Evolutionary conservation across 2,329 filamentous ascomycete genomes (phyloP), one percentile per base, ranked within the genome.

Genomic region (Alternaria sp.): DNA sequence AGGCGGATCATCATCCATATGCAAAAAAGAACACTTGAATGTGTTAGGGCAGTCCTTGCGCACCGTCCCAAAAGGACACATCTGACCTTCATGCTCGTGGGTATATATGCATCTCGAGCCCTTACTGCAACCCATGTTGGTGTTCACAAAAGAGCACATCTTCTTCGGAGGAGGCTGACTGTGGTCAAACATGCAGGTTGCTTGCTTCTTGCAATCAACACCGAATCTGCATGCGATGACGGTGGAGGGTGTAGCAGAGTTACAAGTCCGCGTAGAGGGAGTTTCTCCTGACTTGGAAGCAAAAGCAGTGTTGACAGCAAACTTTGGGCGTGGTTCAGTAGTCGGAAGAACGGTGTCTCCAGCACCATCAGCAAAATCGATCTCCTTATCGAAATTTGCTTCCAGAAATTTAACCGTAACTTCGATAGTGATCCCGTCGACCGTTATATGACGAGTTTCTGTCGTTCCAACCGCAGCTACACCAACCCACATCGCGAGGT

Each of bases 81-180:
- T 20, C 7, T 34, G 28, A 22, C 46, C 46, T 22, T 34, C 28
- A 16, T 49, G 30, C 3, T 49, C 46, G 18, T 49, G 46, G 12
- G 18, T 34, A 30, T 34, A 49, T 16, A 16, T 14, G 28, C 46
- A 49, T 36, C 11, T 22, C n/a, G 7, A 2, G 18, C 32, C 32
- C 46, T 49, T 49, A 18, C 10, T 41, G 46, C 46, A 49, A 6
- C 46, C 46, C n/a, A 22, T 22, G 14, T 18, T 14, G 2, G 18
- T 49, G 28, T 49, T 49, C 11, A 49, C n/a, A 20, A 49, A 49
- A 20, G n/a, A 14, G 18, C 46, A 49, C 28, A 49, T 34, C 46
- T 34, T 22, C n/a, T 49, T 49, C 6, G 18, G 12, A 8, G 46
- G n/a, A 16, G 3, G 18, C 32, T n/a, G 28, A n/a, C 46, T 16